phyloP scores from a whole-genome alignment of 805 yeast genomes.

The Dipodascus geniculatus region DNA sequence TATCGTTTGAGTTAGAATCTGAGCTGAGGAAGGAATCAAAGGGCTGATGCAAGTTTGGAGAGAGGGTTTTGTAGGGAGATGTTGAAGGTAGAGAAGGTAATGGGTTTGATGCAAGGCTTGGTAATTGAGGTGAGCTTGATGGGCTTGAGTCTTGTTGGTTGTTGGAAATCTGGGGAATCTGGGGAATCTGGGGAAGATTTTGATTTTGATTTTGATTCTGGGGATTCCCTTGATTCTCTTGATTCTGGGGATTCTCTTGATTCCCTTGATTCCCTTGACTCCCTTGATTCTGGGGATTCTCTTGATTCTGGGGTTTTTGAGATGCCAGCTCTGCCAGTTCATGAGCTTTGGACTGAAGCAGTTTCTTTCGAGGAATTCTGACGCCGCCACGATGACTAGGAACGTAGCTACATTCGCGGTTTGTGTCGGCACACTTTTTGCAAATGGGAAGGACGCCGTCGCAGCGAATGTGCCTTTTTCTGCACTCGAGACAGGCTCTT shows the following conservation, averaged over 20 bases:
- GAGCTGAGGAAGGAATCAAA: not conserved
- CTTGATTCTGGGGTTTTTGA: not conserved
- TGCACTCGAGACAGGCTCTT: slow-evolving; percentile 6
- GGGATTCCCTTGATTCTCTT: too few relatives aligned
- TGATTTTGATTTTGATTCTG: too few relatives aligned
- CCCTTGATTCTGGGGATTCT: too few relatives aligned
- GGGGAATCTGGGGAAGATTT: not conserved
- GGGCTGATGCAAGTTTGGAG: not conserved
- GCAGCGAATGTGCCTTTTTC: slow-evolving; percentile 6
- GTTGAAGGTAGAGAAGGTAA: not conserved
- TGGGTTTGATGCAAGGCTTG: not conserved
- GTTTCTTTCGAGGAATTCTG: not conserved
- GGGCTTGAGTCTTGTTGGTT: not conserved
- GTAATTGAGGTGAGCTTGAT: not conserved
- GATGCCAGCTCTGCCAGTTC: not conserved
- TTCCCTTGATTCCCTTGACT: too few relatives aligned
- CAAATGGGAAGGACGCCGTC: slow-evolving; percentile 3
- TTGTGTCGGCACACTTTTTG: not conserved
- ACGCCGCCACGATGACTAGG: slow-evolving; percentile 8
- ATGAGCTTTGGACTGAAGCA: not conserved
- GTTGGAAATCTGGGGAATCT: not conserved
- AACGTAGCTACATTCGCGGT: slow-evolving; percentile 5
- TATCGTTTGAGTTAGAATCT: not conserved
- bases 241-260: too few relatives aligned
- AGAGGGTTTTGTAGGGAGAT: not conserved